phyloP scores from a whole-genome alignment of 305 asterid species.

The Fraxinus latifolia region DNA sequence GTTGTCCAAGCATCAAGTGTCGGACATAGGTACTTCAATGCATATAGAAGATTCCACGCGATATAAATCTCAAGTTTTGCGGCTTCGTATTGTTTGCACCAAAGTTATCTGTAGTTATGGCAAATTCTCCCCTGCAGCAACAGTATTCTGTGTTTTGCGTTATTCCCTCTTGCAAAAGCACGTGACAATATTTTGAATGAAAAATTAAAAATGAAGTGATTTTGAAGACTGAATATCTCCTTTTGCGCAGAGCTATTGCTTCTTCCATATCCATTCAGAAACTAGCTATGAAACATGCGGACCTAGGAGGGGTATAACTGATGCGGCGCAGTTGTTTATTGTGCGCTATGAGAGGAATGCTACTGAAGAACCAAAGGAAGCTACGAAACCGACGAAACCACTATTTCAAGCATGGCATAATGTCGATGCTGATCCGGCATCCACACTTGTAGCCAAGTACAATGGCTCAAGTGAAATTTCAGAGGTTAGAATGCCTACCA shows the following conservation, averaged over 20 bases:
- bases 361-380: slow-evolving; percentile 35
- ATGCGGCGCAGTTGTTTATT: slow-evolving; percentile 62
- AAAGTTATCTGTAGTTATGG: not conserved
- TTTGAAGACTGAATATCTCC: slow-evolving; percentile 23
- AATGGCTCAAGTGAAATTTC: slow-evolving; percentile 69
- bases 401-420: slow-evolving; percentile 54
- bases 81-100: not conserved
- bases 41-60: not conserved
- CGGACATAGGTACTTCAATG: not conserved
- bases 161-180: slow-evolving; percentile 17
- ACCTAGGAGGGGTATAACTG: slow-evolving; percentile 64
- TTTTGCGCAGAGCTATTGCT: slow-evolving; percentile 73
- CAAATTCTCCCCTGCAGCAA: not conserved
- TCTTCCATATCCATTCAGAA: slow-evolving; percentile 83
- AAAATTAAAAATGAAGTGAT: slow-evolving; percentile 1
- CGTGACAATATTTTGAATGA: slow-evolving; percentile 5
- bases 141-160: not conserved
- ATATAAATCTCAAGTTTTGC: not conserved
- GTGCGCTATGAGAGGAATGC: slow-evolving; percentile 76
- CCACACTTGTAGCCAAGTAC: slow-evolving; percentile 90
- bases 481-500: slow-evolving; percentile 48
- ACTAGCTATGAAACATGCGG: slow-evolving; percentile 89
- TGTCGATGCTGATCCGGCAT: slow-evolving; percentile 72
- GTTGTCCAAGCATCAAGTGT: not conserved
- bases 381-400: slow-evolving; percentile 43